Evolutionary conservation across 495 filamentous ascomycete genomes (phyloP), one percentile per base, ranked within the genome.

Genomic region (Choiromyces venosus): DNA sequence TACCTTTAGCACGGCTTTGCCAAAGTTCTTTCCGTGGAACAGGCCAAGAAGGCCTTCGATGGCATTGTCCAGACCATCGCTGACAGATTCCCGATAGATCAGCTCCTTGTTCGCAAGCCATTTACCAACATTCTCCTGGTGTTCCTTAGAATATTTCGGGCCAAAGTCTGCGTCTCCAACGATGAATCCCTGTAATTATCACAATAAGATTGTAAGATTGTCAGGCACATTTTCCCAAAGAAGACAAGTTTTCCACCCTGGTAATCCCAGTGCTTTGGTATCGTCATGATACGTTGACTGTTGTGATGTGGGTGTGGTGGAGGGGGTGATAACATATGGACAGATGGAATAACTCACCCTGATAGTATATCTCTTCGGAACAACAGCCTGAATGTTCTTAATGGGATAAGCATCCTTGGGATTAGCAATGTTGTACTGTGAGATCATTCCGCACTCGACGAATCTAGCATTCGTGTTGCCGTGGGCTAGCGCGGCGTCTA

Each of bases 81-180:
- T 93, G 72, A 93, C 83, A 79, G 86, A 84, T 70, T 88, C 84
- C 82, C 91, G 87, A 38, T 88, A 87, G 84, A 92, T 92, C 84
- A 97, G 88, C 9, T 88, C 87, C 8, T 93, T 93, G 4, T 96
- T 92, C 66, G 87, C 85, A 61, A 98, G 87, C 94, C 94, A 98
- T 84, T 92, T 86, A 78, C 88, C 84, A 70, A 97, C 85, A 74
- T 91, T 91, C 85, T 91, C 84, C 84, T 95, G 91, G 80, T 96
- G 93, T 78, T 96, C 92, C 82, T 87, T 83, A 40, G 79, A 71
- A 81, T 96, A 92, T 71, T 88, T 87, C 40, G 87, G 86, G 1
- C 91, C 91, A 83, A 97, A 89, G 66, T 89, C 80, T 4, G 82
- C 73, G 65, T 88, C 84, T 25, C 77, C 68, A 33, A 88, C 93